phyloP scores from a whole-genome alignment of 495 filamentous ascomycete genomes.

The Trypethelium eluteriae region DNA sequence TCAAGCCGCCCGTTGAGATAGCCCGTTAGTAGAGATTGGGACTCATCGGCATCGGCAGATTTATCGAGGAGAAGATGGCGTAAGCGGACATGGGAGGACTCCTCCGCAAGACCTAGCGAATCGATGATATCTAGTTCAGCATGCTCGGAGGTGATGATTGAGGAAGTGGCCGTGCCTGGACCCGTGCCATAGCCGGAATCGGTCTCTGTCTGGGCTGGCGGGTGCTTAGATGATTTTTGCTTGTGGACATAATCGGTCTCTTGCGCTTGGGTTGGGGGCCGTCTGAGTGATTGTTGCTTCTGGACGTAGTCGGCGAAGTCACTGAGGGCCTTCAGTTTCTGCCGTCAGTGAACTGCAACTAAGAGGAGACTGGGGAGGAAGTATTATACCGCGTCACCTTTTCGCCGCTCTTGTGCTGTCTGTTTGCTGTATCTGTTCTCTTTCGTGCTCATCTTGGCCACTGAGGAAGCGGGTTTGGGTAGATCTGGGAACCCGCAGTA shows the following conservation, averaged over 20 bases:
- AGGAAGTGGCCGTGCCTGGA: constrained; percentile 28
- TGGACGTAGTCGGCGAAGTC: too few species aligned
- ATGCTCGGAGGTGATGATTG: constrained; percentile 58
- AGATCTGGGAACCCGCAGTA: not conserved
- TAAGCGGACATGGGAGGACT: constrained; percentile 57
- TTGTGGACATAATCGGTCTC: constrained; percentile 95
- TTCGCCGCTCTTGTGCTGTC: constrained; percentile 5
- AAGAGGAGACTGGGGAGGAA: not conserved
- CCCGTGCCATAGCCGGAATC: constrained; percentile 31
- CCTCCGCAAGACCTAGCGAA: constrained; percentile 71
- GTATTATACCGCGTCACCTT: not conserved
- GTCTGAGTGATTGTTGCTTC: too few species aligned
- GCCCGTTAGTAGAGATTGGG: constrained; percentile 52
- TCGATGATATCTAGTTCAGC: constrained; percentile 89
- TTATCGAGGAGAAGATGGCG: constrained; percentile 68
- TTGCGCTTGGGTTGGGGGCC: not conserved
- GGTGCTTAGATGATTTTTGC: constrained; percentile 62
- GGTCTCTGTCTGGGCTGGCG: constrained; percentile 27
- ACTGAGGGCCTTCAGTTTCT: too few species aligned
- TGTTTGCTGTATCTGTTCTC: constrained; percentile 2
- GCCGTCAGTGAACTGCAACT: not conserved
- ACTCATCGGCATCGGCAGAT: constrained; percentile 51
- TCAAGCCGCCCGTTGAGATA: constrained; percentile 59
- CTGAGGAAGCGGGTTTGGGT: constrained; percentile 12
- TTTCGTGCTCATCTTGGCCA: not conserved